These are phyloP conservation scores for Nemophila menziesii DNA, from an alignment of 257 asterid genomes.

Conservation along the genomic window DNA sequence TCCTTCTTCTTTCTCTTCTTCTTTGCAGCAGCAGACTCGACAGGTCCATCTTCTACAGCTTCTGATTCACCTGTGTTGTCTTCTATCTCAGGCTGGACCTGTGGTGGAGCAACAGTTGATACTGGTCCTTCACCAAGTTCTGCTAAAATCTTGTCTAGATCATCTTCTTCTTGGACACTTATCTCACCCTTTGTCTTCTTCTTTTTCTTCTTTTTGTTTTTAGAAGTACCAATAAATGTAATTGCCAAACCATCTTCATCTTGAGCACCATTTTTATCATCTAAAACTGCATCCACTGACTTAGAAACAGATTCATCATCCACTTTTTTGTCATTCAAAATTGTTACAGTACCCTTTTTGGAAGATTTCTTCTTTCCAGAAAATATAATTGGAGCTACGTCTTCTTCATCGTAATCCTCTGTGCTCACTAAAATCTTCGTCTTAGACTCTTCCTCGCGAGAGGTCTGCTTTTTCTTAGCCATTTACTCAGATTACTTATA, in stretches of 20 bases:
- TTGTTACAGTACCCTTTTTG: constrained; percentile 32
- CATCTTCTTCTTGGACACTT: constrained; percentile 64
- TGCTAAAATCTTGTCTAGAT: constrained; percentile 69
- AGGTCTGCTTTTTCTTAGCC: constrained; percentile 74
- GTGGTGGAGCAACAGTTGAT: constrained; percentile 26
- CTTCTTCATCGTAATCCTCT: constrained; percentile 20
- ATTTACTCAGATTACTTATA: constrained; percentile 22
- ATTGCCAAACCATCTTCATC: constrained; percentile 36
- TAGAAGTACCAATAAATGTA: constrained; percentile 60
- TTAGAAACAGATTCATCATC: constrained; percentile 29
- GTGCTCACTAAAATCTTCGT: constrained; percentile 39
- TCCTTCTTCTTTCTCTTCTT: constrained; percentile 87
- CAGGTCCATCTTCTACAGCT: constrained; percentile 50
- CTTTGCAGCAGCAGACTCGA: constrained; percentile 55
- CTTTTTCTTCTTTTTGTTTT: constrained; percentile 80
- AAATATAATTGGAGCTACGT: constrained; percentile 34
- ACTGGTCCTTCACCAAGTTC: constrained; percentile 56
- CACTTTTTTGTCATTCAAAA: constrained; percentile 38
- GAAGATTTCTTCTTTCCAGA: constrained; percentile 64
- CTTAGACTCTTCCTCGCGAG: constrained; percentile 50
- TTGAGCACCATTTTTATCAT: constrained; percentile 27
- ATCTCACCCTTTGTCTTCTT: constrained; percentile 72
- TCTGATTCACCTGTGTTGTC: constrained; percentile 50
- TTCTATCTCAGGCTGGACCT: constrained; percentile 36
- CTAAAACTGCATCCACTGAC: constrained; percentile 26